Base-by-base conservation (phyloP, 257 asterid genomes). In the Penstemon eatonii region DNA sequence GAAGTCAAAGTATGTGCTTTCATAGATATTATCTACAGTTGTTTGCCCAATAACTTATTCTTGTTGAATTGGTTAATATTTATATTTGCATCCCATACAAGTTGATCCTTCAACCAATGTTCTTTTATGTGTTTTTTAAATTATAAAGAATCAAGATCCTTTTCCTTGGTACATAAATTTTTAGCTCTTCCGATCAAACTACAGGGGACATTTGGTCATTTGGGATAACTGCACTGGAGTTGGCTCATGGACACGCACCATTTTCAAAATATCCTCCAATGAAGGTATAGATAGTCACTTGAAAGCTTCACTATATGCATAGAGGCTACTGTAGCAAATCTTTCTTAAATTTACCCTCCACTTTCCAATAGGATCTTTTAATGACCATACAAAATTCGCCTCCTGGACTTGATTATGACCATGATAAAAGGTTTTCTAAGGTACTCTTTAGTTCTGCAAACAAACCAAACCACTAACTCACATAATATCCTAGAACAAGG, bases 171-270 rank as follows among this genome's bases (percentile, higher is more conserved):
- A 65, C 65, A 50, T 70, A 66, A 65, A 13, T 47, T 43, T 37
- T 13, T 75, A 6, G 52, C n/a, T 6, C 56, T 58, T 66, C 65
- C 53, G 53, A 49, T 46, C 65, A 62, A 68, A 73, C 59, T 71
- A 42, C 86, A 94, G 99, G 89, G 99, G 99, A 94, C 78, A 94
- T 94, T 69, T 94, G 99, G 99, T 94, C 99, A 42, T 85, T 94
- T 77, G 99, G 99, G 72, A 94, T 94, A 79, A 94, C 99, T 65
- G 99, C 99, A 33, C 81, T 94, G 74, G 99, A 94, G 83, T 81
- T 94, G 80, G 99, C 99, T 72, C 99, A 94, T 86, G 99, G 99
- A 47, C 99, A 94, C 68, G 99, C 99, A 36, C 99, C 99, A 75
- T 94, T 94, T 85, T 94, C 99, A 25, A 94, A 91, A 81, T 91